Evolutionary conservation across 2,329 filamentous ascomycete species (phyloP).

Genomic region (Venturia nashicola): DNA sequence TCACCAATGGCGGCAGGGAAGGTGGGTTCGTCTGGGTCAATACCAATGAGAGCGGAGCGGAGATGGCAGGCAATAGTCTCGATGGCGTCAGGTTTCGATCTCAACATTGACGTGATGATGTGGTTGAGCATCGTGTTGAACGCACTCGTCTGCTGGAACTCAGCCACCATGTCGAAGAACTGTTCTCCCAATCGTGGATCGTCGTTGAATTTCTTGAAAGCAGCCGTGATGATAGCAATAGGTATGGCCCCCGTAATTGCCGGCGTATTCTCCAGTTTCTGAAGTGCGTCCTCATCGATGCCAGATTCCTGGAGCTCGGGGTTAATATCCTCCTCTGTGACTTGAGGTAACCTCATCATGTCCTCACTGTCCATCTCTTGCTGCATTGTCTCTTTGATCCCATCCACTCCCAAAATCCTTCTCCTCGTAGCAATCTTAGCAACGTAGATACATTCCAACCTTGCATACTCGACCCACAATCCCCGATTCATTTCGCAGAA

Average conservation of each 20-base stretch:
- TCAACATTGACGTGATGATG: conserved; percentile 53
- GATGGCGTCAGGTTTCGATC: conserved; percentile 46
- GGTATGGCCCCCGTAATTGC: conserved; percentile 89
- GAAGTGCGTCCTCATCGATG: conserved; percentile 44
- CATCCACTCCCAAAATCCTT: conserved; percentile 51
- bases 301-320: conserved; percentile 33
- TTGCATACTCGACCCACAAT: conserved; percentile 83
- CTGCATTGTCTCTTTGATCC: conserved; percentile 28
- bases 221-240: conserved; percentile 78
- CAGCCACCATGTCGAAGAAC: conserved; percentile 70
- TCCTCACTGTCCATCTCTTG: conserved; percentile 34
- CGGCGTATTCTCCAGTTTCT: conserved; percentile 58
- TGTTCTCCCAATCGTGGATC: conserved; percentile 52
- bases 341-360: conserved; percentile 43
- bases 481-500: conserved; percentile 68
- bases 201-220: conserved; percentile 65
- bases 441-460: conserved; percentile 86
- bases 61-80: conserved; percentile 60
- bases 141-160: conserved; percentile 55
- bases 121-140: conserved; percentile 58
- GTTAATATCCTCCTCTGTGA: conserved; percentile 52
- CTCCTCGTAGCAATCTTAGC: conserved; percentile 66
- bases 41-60: conserved; percentile 54
- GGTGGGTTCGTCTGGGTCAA: conserved; percentile 49
- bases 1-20: conserved; percentile 62